Conservation (phyloP, 805 yeast species). For the Lachancea kluyveri region DNA sequence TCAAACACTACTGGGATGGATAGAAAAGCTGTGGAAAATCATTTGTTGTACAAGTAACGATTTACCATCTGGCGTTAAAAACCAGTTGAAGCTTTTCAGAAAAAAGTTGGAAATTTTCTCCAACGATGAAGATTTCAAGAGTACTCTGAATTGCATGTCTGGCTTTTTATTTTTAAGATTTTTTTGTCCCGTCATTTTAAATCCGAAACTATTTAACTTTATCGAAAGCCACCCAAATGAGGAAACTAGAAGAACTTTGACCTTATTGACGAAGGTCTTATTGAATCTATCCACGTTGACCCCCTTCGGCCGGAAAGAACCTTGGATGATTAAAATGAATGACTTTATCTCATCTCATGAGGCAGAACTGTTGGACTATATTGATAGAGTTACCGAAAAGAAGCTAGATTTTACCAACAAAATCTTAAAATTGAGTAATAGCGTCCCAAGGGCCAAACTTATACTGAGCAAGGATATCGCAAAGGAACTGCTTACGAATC, state of each 20-base stretch:
- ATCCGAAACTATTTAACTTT: slow-evolving; percentile 79
- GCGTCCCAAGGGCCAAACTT: slow-evolving; percentile 48
- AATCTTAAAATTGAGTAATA: slow-evolving; percentile 48
- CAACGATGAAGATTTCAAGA: slow-evolving; percentile 42
- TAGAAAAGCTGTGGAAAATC: slow-evolving; percentile 56
- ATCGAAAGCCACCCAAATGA: slow-evolving; percentile 68
- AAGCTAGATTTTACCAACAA: slow-evolving; percentile 61
- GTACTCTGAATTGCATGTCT: slow-evolving; percentile 65
- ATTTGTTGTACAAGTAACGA: slow-evolving; percentile 66
- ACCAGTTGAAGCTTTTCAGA: slow-evolving; percentile 57
- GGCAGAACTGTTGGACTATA: slow-evolving; percentile 57
- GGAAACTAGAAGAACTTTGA: slow-evolving; percentile 66
- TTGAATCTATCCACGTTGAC: slow-evolving; percentile 76
- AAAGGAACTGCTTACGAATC: slow-evolving; percentile 60
- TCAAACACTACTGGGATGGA: slow-evolving; percentile 42
- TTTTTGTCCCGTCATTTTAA: slow-evolving; percentile 85
- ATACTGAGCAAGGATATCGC: slow-evolving; percentile 44
- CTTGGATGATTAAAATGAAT: slow-evolving; percentile 69
- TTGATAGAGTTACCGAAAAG: slow-evolving; percentile 64
- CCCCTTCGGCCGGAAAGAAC: slow-evolving; percentile 75
- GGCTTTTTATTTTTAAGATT: slow-evolving; percentile 81
- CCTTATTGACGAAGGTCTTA: slow-evolving; percentile 72
- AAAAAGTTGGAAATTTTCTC: slow-evolving; percentile 53
- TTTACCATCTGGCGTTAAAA: slow-evolving; percentile 61
- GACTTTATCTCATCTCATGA: slow-evolving; percentile 53